Evolutionary conservation across 1,139 yeast genomes (phyloP).

Genomic region (Fermentozyma sake): DNA sequence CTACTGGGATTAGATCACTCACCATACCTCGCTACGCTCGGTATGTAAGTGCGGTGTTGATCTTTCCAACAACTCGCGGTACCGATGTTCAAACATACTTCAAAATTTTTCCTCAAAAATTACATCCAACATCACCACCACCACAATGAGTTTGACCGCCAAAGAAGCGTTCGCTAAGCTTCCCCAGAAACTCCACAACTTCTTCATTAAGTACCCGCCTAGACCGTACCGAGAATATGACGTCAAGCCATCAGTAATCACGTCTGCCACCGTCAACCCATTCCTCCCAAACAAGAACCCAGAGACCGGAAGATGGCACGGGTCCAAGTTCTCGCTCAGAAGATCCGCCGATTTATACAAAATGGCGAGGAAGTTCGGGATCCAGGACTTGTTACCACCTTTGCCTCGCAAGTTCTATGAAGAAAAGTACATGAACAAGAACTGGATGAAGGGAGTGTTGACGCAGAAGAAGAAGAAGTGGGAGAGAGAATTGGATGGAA

Average conservation of each 20-base stretch:
- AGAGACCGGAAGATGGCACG: conserved; percentile 70
- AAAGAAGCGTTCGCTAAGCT: conserved; percentile 51
- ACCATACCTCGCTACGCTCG: too few relatives aligned
- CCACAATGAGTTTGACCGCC: conserved; percentile 19
- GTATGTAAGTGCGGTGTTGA: too few relatives aligned
- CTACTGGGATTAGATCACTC: too few relatives aligned
- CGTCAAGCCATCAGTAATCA: conserved; percentile 57
- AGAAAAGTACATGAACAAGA: conserved; percentile 69
- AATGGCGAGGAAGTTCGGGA: conserved; percentile 76
- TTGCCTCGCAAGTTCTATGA: conserved; percentile 71
- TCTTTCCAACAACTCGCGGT: not conserved
- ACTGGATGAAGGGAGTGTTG: conserved; percentile 73
- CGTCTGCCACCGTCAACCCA: conserved; percentile 76
- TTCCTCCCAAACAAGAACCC: conserved; percentile 85
- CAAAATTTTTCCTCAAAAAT: conserved; percentile 1
- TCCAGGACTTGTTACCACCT: conserved; percentile 74
- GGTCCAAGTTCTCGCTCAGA: conserved; percentile 75
- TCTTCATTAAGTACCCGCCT: conserved; percentile 84
- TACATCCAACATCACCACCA: conserved; percentile 1
- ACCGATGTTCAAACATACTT: not conserved
- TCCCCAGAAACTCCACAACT: conserved; percentile 68
- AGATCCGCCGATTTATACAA: conserved; percentile 84
- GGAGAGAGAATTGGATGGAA: conserved; percentile 64
- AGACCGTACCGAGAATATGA: conserved; percentile 69
- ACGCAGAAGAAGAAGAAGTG: conserved; percentile 78